Base-by-base conservation (phyloP, 78 protist species). In the Salpingoeca rosetta region DNA sequence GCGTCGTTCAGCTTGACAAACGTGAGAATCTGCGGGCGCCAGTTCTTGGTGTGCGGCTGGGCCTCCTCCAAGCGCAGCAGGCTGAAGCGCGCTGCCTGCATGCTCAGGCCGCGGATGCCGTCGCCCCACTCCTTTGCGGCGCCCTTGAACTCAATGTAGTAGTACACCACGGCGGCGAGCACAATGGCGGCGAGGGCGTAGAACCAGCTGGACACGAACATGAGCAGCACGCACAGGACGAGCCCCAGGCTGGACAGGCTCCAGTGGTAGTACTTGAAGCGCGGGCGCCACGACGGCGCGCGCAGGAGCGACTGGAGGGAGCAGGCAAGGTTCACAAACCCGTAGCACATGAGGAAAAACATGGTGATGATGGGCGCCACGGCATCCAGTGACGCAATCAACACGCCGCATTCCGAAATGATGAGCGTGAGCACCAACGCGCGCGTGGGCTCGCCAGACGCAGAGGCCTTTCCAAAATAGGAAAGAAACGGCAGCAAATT, bases 121-220 rank as follows among this genome's bases (percentile, higher is more conserved):
- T 42, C 37, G 36, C 92, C 92, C 92, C 92, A 90, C 36, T 11
- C 28, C 51, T 37, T 17, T 2, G 7, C 44, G 76, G 73, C 85
- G 80, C 74, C 74, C 35, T 26, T 2, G 43, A 76, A 25, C 31
- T 90, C 86, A 42, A 90, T 83, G 51, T 51, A 81, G 36, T n/a
- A 17, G 22, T 41, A 35, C 7, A 90, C 82, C 7, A 90, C 2
- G 2, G n/a, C 24, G 2, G 81, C 56, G 38, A 86, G 2, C 65
- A 82, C 2, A 24, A 35, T 24, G 38, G 65, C 74, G 56, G 86
- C 25, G 24, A 85, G 84, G 24, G 83, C 78, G 65, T 51, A 51
- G 65, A 22, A 82, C 17, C 89, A 86, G 44, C 81, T 75, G 24
- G n/a, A 90, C 1, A 57, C 3, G 84, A 90, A 90, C 89, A 90